Percentiles rank a stretch among this genome's conserved stretches.
These are phyloP conservation scores for Solanum tarijense DNA, from an alignment of 257 asterid genomes.

Conservation along the genomic window DNA sequence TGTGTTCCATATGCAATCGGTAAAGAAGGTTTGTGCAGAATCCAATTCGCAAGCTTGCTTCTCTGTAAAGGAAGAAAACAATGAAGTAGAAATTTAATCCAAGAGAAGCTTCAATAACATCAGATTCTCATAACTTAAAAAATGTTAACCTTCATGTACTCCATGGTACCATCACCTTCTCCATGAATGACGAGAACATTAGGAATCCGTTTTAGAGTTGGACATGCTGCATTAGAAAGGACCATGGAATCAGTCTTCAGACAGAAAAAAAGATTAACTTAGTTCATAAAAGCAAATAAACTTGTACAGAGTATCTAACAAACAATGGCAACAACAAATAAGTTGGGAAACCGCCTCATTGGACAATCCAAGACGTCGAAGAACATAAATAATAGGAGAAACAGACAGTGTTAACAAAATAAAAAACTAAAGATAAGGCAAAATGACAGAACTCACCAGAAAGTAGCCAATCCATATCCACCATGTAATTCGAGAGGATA, in stretches of 20 bases:
- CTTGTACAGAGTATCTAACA: background rate
- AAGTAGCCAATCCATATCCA: slow-evolving; percentile 92
- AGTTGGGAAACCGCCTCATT: background rate
- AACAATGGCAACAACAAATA: background rate
- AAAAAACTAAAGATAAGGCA: background rate
- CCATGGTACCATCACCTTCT: slow-evolving; percentile 81
- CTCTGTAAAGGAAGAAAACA: slow-evolving; percentile 43
- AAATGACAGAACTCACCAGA: slow-evolving; percentile 46
- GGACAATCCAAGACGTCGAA: background rate
- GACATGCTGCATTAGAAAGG: slow-evolving; percentile 50
- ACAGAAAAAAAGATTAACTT: background rate
- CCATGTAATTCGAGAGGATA: slow-evolving; percentile 88
- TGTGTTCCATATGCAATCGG: slow-evolving; percentile 97
- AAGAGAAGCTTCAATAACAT: slow-evolving; percentile 13
- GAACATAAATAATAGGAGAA: background rate
- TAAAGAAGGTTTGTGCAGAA: slow-evolving; percentile 91
- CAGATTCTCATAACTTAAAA: background rate
- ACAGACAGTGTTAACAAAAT: background rate
- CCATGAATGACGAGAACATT: slow-evolving; percentile 83
- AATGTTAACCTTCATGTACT: slow-evolving; percentile 71
- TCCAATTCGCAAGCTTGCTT: slow-evolving; percentile 68
- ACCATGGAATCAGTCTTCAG: background rate
- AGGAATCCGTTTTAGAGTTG: slow-evolving; percentile 55
- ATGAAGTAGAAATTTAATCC: slow-evolving; percentile 9
- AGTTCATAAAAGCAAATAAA: background rate